Conservation (phyloP, 2,329 filamentous ascomycete genomes). For the Bipolaris sorokiniana region DNA sequence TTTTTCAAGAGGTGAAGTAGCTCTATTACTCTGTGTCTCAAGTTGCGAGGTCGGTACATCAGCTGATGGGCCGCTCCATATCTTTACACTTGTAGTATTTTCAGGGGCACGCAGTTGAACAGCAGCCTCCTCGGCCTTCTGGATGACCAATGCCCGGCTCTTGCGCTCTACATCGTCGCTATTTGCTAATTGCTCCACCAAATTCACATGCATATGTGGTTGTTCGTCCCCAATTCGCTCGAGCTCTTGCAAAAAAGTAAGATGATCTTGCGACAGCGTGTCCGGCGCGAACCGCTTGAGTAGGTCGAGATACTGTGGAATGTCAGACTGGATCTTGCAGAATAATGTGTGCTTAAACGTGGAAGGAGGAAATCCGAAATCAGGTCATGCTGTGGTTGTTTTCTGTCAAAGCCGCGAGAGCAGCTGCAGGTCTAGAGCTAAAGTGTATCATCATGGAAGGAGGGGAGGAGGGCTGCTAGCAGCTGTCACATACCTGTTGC, state of each 20-base stretch:
- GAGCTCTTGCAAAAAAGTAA: slow-evolving; percentile 48
- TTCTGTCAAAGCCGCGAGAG: slow-evolving; percentile 53
- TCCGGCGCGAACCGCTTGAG: slow-evolving; percentile 49
- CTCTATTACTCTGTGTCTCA: slow-evolving; percentile 42
- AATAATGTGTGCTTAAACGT: slow-evolving; percentile 1
- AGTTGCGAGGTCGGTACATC: slow-evolving; percentile 33
- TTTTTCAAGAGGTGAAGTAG: slow-evolving; percentile 68
- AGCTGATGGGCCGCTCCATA: slow-evolving; percentile 50
- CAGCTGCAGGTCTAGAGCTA: slow-evolving; percentile 62
- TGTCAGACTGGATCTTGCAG: slow-evolving; percentile 26
- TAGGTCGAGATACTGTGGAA: slow-evolving; percentile 47
- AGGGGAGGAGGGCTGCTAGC: slow-evolving; percentile 3
- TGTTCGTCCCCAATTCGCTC: slow-evolving; percentile 44
- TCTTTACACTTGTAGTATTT: slow-evolving; percentile 44
- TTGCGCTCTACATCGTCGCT: slow-evolving; percentile 44
- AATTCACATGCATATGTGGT: slow-evolving; percentile 33
- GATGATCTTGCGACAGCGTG: slow-evolving; percentile 49
- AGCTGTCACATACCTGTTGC: slow-evolving; percentile 53
- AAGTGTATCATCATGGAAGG: slow-evolving; percentile 53
- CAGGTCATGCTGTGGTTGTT: slow-evolving; percentile 53
- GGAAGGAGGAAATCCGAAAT: slow-evolving; percentile 23
- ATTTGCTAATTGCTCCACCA: slow-evolving; percentile 46
- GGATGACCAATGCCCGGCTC: slow-evolving; percentile 42
- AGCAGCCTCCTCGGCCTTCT: slow-evolving; percentile 43
- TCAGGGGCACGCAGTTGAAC: slow-evolving; percentile 32